These are phyloP conservation scores for Pseudocercospora vitis DNA, from an alignment of 2,329 filamentous ascomycete species.

Conservation along the genomic window DNA sequence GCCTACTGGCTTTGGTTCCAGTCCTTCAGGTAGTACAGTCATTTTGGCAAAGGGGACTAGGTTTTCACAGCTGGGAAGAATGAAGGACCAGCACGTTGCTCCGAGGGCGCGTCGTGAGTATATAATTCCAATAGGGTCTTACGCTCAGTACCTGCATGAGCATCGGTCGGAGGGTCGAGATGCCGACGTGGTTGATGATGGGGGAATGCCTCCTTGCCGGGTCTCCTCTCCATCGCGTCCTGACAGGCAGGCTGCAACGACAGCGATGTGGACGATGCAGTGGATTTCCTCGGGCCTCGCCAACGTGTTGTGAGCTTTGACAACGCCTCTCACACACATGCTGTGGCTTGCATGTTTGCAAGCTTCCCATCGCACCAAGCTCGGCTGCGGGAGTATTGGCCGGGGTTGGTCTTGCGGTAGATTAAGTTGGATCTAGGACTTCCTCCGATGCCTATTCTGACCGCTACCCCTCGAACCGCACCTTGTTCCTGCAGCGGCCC, in stretches of 20 bases:
- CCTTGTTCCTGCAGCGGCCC: not conserved
- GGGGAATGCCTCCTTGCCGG: not conserved
- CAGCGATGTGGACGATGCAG: too few relatives aligned
- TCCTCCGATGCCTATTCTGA: not conserved
- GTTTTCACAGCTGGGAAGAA: not conserved
- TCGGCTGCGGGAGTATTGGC: too few relatives aligned
- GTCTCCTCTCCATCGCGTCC: conserved; percentile 3
- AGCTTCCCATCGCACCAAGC: too few relatives aligned
- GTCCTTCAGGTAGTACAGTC: conserved; percentile 33
- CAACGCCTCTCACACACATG: too few relatives aligned
- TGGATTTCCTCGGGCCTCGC: not conserved
- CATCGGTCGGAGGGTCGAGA: not conserved
- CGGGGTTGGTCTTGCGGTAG: too few relatives aligned
- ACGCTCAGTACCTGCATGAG: not conserved
- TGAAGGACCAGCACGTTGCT: not conserved
- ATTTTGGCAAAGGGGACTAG: conserved; percentile 23
- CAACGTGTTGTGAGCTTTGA: not conserved
- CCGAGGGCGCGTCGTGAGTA: not conserved
- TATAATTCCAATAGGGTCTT: not conserved
- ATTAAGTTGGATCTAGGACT: not conserved
- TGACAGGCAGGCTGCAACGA: not conserved
- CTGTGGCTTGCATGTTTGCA: too few relatives aligned
- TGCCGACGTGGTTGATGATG: not conserved
- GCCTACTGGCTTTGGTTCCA: conserved; percentile 50
- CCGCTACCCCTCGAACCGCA: not conserved